phyloP scores from a whole-genome alignment of 2,329 filamentous ascomycete genomes.

The Cephalotrichum gorgonifer region DNA sequence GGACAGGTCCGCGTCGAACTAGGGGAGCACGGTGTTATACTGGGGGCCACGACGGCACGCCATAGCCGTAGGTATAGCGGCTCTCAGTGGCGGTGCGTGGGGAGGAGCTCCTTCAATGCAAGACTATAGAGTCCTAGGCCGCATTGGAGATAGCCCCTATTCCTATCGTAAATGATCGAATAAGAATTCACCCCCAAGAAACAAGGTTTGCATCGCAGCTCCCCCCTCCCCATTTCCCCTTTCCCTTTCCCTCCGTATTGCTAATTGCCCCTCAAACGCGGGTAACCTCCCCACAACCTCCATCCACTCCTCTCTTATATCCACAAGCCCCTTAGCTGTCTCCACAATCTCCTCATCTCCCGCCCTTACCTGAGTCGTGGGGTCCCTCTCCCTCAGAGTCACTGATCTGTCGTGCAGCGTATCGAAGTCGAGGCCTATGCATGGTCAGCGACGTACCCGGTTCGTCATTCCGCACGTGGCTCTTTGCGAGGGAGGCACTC shows the following conservation, averaged over 20 bases:
- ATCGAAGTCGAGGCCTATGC: conserved; percentile 85
- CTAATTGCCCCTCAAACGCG: conserved; percentile 63
- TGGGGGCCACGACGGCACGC: too few relatives aligned
- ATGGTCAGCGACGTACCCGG: conserved; percentile 76
- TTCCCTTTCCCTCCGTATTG: conserved; percentile 18
- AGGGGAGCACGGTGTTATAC: too few relatives aligned
- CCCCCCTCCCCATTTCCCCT: too few relatives aligned
- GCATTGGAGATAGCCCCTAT: too few relatives aligned
- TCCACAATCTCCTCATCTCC: conserved; percentile 62
- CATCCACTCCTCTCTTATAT: conserved; percentile 41
- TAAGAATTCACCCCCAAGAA: too few relatives aligned
- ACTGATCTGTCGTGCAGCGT: conserved; percentile 71
- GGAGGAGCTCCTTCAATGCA: too few relatives aligned
- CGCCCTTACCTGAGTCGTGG: conserved; percentile 72
- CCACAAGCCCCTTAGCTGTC: conserved; percentile 44
- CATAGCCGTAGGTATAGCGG: too few relatives aligned
- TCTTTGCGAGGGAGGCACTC: conserved; percentile 79
- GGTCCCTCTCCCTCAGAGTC: conserved; percentile 75
- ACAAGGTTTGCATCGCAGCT: too few relatives aligned
- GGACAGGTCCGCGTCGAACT: too few relatives aligned
- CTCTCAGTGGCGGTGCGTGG: too few relatives aligned
- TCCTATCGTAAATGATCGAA: too few relatives aligned
- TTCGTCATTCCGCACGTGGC: conserved; percentile 82
- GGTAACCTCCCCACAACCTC: conserved; percentile 71
- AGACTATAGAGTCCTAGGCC: too few relatives aligned